Evolutionary conservation across 495 filamentous ascomycete genomes (phyloP), one percentile per base, ranked within the genome.

Genomic region (Podospora pseudoanserina): DNA sequence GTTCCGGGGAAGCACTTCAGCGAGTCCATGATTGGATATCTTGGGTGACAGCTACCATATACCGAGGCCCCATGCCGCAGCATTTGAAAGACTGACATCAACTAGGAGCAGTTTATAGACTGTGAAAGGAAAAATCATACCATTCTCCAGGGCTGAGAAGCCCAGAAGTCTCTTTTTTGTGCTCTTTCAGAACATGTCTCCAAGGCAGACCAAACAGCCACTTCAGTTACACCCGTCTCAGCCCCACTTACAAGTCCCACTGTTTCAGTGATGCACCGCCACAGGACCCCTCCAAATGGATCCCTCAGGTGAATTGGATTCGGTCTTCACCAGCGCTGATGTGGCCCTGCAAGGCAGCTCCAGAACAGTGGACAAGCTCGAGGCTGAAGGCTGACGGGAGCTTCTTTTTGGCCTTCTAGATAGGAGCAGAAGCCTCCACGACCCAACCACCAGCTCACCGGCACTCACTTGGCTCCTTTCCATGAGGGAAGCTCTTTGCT

Each of bases 321-420:
- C 19, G 23, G 55, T 19, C 55, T 58, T 58, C 55, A 58, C 23
- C 55, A 58, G 55, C 55, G 55, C 23, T 58, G n/a, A 58, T 20
- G 55, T 26, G 55, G 55, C 55, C n/a, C 55, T 26, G 55, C 55
- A 58, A 58, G 55, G 55, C 55, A 58, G 18, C n/a, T 26, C 23
- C 55, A 58, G 55, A 18, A 26, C n/a, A 20, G 55, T 26, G n/a
- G 23, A 19, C n/a, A 26, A 58, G 19, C 55, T 58, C 55, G 18
- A 58, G 55, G 55, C 55, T 58, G 55, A 58, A 58, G n/a, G 55
- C 55, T 58, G 55, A 58, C n/a, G 55, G 55, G 55, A 26, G n/a
- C n/a, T 58, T 58, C 55, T 58, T 26, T 58, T 58, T 58, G 55
- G 55, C 55, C 55, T 58, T 58, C 30, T 32, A 32, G 30, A 32